Conservation (phyloP, 106 monocot genomes). For the Allium sativum region DNA sequence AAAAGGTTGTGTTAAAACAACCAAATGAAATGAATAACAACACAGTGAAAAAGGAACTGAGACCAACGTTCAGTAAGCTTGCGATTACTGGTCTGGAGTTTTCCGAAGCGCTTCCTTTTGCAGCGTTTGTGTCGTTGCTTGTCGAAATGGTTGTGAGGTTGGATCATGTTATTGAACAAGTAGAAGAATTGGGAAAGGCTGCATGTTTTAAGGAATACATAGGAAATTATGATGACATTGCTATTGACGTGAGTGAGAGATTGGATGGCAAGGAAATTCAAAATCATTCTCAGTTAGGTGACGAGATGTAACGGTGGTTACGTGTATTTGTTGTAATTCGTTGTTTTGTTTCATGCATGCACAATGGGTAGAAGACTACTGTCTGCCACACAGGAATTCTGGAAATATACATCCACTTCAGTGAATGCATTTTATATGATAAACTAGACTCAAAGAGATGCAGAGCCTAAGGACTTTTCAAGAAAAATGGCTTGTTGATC, state of each 20-base stretch:
- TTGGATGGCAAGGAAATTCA: conserved; percentile 3
- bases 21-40: neutral
- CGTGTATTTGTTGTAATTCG: too few species aligned
- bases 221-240: conserved; percentile 13
- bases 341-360: too few species aligned
- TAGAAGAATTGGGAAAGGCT: conserved; percentile 41
- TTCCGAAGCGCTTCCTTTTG: conserved; percentile 69
- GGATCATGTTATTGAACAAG: conserved; percentile 59
- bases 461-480: too few species aligned
- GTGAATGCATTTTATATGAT: too few species aligned
- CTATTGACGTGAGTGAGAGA: conserved; percentile 10
- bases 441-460: too few species aligned
- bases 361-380: too few species aligned
- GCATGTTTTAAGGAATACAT: conserved; percentile 43
- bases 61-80: conserved; percentile 51
- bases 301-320: neutral
- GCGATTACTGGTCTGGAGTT: conserved; percentile 60
- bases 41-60: conserved; percentile 4
- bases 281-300: neutral
- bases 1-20: conserved; percentile 10
- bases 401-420: too few species aligned
- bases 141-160: conserved; percentile 69
- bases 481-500: too few species aligned
- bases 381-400: too few species aligned
- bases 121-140: conserved; percentile 56